These are phyloP conservation scores for Tephrocybe rancida DNA, from an alignment of 768 basidiomycete genomes.

Conservation along the genomic window DNA sequence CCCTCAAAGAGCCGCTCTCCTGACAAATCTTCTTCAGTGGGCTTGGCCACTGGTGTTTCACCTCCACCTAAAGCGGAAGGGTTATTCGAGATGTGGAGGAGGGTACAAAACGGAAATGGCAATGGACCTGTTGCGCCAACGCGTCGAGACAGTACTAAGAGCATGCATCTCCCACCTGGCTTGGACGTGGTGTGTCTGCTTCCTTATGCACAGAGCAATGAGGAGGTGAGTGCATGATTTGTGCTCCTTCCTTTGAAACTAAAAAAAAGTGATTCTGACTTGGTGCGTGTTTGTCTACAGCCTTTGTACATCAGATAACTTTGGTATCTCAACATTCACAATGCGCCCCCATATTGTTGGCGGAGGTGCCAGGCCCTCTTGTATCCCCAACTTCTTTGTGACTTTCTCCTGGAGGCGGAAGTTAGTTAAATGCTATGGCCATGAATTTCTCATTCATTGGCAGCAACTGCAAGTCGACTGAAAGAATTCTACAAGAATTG, in stretches of 20 bases:
- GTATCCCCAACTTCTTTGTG: slow-evolving; percentile 85
- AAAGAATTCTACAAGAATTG: too few species aligned
- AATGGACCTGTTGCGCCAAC: slow-evolving; percentile 25
- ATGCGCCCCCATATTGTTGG: slow-evolving; percentile 76
- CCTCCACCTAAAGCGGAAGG: slow-evolving; percentile 42
- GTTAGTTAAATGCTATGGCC: too few species aligned
- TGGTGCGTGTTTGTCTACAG: slow-evolving; percentile 43
- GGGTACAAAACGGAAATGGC: slow-evolving; percentile 19
- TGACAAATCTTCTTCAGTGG: slow-evolving; percentile 38
- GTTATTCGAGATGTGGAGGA: slow-evolving; percentile 53
- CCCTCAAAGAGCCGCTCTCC: slow-evolving; percentile 55
- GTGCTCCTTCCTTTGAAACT: slow-evolving; percentile 5
- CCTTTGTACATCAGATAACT: slow-evolving; percentile 83
- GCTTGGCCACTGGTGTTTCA: slow-evolving; percentile 39
- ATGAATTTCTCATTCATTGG: too few species aligned
- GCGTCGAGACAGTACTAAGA: slow-evolving; percentile 25
- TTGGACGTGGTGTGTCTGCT: slow-evolving; percentile 48
- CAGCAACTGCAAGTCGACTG: too few species aligned
- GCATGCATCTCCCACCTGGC: slow-evolving; percentile 41
- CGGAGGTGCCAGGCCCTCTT: slow-evolving; percentile 80
- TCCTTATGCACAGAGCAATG: slow-evolving; percentile 49
- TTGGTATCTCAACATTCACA: slow-evolving; percentile 94
- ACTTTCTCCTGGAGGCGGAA: slow-evolving; percentile 80
- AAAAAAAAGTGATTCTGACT: too few species aligned
- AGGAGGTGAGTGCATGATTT: slow-evolving; percentile 39